Conservation (phyloP, 768 basidiomycete genomes). For the Psilocybe sp. region DNA sequence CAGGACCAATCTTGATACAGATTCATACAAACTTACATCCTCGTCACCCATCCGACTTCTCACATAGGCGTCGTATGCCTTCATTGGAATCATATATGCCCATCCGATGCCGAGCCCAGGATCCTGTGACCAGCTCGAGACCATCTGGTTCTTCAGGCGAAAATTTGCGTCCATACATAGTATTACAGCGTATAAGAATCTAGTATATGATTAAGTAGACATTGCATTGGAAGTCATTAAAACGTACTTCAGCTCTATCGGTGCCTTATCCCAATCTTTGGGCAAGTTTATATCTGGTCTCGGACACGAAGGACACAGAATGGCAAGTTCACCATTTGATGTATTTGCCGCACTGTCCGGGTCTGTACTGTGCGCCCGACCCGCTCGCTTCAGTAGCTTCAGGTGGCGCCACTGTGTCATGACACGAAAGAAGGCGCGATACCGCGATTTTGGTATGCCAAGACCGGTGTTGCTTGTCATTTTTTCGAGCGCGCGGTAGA, state of each 20-base stretch:
- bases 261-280: constrained; percentile 9
- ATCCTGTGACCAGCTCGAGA: constrained; percentile 7
- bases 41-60: constrained; percentile 2
- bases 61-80: constrained; percentile 10
- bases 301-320: constrained; percentile 25
- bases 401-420: constrained; percentile 17
- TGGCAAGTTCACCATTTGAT: constrained; percentile 11
- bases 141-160: constrained; percentile 8
- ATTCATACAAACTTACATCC: constrained; percentile 5
- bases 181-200: constrained; percentile 10
- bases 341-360: constrained; percentile 6
- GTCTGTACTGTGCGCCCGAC: constrained; percentile 14
- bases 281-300: constrained; percentile 18
- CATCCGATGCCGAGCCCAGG: constrained; percentile 6
- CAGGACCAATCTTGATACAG: neutral
- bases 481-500: constrained; percentile 4
- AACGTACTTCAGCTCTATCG: too few species aligned
- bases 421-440: neutral
- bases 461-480: constrained; percentile 1
- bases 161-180: constrained; percentile 12
- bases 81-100: constrained; percentile 8
- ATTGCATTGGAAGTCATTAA: too few species aligned
- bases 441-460: constrained; percentile 1
- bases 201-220: too few species aligned
- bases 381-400: constrained; percentile 19